phyloP scores from a whole-genome alignment of 192 early-diverging fungal species.

The Backusella morwellensis region DNA sequence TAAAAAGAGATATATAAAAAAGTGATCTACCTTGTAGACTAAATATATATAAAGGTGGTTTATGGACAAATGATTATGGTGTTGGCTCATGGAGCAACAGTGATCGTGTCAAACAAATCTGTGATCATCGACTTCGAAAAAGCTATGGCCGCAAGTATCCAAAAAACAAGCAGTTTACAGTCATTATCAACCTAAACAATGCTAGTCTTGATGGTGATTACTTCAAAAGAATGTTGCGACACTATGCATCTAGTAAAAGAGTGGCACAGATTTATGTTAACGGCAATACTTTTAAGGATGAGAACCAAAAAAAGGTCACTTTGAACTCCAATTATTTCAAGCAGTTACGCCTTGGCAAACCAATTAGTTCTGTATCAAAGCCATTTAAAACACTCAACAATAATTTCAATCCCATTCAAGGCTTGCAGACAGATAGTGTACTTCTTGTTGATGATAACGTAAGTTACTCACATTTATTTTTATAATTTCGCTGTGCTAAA shows the following conservation, averaged over 20 bases:
- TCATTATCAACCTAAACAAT: neutral
- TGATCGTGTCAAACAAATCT: neutral
- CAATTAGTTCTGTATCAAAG: neutral
- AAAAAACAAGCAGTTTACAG: neutral
- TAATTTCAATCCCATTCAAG: conserved; percentile 29
- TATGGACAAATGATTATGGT: conserved; percentile 3
- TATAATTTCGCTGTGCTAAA: neutral
- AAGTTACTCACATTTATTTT: neutral
- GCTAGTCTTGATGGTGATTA: neutral
- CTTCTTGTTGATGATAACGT: conserved; percentile 31
- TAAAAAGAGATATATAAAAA: neutral
- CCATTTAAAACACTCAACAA: conserved; percentile 27
- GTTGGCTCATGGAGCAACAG: neutral
- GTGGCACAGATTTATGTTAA: neutral
- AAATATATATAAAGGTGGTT: neutral
- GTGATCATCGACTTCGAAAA: neutral
- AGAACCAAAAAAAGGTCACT: neutral
- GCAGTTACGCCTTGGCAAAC: neutral
- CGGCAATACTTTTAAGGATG: neutral
- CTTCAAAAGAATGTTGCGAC: neutral
- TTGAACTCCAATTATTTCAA: neutral
- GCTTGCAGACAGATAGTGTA: conserved; percentile 16
- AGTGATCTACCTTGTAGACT: neutral
- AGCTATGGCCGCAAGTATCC: neutral
- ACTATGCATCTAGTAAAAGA: neutral